Conservation (phyloP, 2,329 filamentous ascomycete species). For the Phaeoacremonium minimum region DNA sequence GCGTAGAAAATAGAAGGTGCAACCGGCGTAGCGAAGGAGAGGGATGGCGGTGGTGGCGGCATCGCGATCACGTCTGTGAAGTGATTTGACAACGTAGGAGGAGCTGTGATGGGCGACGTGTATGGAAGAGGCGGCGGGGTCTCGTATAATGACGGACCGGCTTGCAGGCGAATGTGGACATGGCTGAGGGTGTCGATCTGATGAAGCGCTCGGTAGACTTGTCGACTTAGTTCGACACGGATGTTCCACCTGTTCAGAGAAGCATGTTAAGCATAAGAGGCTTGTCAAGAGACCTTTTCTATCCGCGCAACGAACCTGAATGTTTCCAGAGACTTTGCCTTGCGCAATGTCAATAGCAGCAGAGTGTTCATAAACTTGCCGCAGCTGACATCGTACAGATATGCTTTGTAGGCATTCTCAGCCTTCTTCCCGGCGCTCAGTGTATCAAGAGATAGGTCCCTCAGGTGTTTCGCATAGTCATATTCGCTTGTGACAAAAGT, state of each 20-base stretch:
- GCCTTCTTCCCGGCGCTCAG: slow-evolving; percentile 46
- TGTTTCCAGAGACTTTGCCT: slow-evolving; percentile 48
- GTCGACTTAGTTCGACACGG: slow-evolving; percentile 55
- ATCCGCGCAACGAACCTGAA: slow-evolving; percentile 43
- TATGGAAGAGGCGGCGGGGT: slow-evolving; percentile 40
- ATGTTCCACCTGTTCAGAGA: slow-evolving; percentile 52
- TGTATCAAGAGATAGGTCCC: slow-evolving; percentile 52
- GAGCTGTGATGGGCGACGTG: slow-evolving; percentile 11
- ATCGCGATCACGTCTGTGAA: slow-evolving; percentile 14
- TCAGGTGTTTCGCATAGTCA: slow-evolving; percentile 56
- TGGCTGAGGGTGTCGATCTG: slow-evolving; percentile 45
- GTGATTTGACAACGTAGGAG: slow-evolving; percentile 10
- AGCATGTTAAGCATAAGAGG: neutral
- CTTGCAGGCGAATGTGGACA: slow-evolving; percentile 55
- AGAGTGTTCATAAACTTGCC: slow-evolving; percentile 63
- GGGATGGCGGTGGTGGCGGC: slow-evolving; percentile 9
- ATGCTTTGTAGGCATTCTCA: slow-evolving; percentile 49
- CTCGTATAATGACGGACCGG: slow-evolving; percentile 50
- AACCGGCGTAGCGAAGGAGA: slow-evolving; percentile 11
- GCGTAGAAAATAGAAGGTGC: slow-evolving; percentile 17
- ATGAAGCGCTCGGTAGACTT: slow-evolving; percentile 54
- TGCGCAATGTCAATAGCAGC: slow-evolving; percentile 51
- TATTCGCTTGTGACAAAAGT: slow-evolving; percentile 61
- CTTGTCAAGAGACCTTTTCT: neutral
- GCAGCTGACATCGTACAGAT: slow-evolving; percentile 49